Base-by-base conservation (phyloP, 1,284 basidiomycete genomes). In the Rhizopogon parksii region DNA sequence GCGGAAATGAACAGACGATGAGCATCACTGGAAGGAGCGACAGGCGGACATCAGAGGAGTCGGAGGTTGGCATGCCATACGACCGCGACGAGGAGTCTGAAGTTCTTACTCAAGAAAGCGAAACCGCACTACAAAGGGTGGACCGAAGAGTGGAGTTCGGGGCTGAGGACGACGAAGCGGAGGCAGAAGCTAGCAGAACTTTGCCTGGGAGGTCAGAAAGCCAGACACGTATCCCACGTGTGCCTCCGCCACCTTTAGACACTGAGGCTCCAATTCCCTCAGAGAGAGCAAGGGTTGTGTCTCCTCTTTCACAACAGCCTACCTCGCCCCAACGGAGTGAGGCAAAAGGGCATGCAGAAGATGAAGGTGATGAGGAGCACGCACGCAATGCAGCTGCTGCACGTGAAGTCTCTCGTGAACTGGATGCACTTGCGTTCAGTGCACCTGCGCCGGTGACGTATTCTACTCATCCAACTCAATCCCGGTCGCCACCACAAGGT, bases 381-480 rank as follows among this genome's bases (percentile, higher is more conserved):
- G 71, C 71, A 6, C 69, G 78, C 25, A 79, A 83, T 57, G 79
- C 77, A 2, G 84, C 83, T 7, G 85, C 81, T 17, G 83, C 83
- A 3, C 74, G 80, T 14, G 83, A 85, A 62, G 73, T 89, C 2
- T 75, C 76, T 7, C 74, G 77, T 8, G 85, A 86, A 60, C 59
- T 87, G 50, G 81, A 84, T 52, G 69, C 75, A 5, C 62, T 85
- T 15, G 73, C 71, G 51, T 77, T 77, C 55, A 73, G 60, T 52
- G 71, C 78, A 2, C 70, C 73, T 40, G 54, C 54, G 21, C 54
- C 57, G 21, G 37, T 42, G 36, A 55, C 52, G 48, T 59, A 50
- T n/a, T 59, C 60, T 47, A 37, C 46, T 8, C 57, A 60, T 3
- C 60, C 66, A 0, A 57, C 57, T 24, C 64, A 62, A 12, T 53